Evolutionary conservation across 192 early-diverging fungal genomes (phyloP).

Genomic region (Mortierella hygrophila): DNA sequence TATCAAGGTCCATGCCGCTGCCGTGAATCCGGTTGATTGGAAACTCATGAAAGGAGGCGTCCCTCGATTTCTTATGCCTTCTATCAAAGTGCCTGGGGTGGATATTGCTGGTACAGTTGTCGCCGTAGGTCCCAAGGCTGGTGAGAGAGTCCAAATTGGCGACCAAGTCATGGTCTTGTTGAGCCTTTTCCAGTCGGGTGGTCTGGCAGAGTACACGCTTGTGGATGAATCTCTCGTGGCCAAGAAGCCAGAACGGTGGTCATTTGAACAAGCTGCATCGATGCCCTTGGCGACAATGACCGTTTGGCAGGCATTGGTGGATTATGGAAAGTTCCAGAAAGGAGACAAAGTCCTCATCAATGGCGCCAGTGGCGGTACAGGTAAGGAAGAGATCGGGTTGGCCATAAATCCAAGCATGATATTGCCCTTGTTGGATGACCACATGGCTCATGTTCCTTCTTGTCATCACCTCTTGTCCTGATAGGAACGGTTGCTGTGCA

Average conservation of each 20-base stretch:
- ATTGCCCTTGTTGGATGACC: background rate
- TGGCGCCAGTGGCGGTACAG: constrained; percentile 60
- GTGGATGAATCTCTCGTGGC: constrained; percentile 6
- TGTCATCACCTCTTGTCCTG: background rate
- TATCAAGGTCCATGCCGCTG: constrained; percentile 25
- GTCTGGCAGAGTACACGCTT: background rate
- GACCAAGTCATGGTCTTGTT: constrained; percentile 31
- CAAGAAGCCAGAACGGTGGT: constrained; percentile 10
- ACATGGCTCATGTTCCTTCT: background rate
- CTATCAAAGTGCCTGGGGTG: background rate
- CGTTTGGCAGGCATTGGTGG: constrained; percentile 3
- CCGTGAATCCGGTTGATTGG: constrained; percentile 29
- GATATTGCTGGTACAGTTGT: constrained; percentile 19
- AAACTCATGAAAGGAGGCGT: constrained; percentile 18
- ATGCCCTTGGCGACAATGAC: constrained; percentile 8
- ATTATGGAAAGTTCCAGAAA: constrained; percentile 1
- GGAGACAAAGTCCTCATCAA: constrained; percentile 52
- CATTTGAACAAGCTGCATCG: constrained; percentile 1
- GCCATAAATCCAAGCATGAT: background rate
- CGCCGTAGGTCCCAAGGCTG: constrained; percentile 18
- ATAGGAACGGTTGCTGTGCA: constrained; percentile 59
- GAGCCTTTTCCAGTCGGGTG: background rate
- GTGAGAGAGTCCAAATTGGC: background rate
- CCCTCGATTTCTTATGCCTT: background rate
- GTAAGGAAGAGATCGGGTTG: background rate